Evolutionary conservation across 129 eudicot species (phyloP).

Genomic region (Centaurea solstitialis): DNA sequence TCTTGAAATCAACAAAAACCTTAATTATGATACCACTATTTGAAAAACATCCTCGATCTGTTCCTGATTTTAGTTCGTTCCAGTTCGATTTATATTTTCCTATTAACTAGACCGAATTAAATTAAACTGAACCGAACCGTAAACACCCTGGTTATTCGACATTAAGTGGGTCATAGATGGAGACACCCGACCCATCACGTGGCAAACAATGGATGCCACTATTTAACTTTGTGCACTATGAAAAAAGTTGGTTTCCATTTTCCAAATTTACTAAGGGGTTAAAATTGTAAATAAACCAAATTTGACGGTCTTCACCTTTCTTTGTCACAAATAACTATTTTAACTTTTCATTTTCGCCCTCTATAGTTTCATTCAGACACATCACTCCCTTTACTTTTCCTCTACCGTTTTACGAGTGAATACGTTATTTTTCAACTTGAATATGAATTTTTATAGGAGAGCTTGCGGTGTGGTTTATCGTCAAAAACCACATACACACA

Average conservation of each 20-base stretch:
- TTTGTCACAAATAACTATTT: neutral
- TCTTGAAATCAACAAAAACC: too few species aligned
- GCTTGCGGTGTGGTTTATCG: neutral
- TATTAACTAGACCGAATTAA: too few species aligned
- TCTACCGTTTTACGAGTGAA: neutral
- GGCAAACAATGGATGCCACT: neutral
- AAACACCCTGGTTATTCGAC: neutral
- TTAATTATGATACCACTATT: too few species aligned
- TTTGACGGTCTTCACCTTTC: neutral
- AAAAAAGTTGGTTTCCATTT: neutral
- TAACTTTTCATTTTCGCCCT: neutral
- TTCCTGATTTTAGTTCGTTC: too few species aligned
- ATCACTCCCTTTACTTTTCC: neutral
- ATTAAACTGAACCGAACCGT: too few species aligned
- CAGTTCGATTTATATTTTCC: too few species aligned
- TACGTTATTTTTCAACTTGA: neutral
- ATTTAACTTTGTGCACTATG: neutral
- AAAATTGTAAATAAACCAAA: neutral
- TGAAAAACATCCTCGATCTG: too few species aligned
- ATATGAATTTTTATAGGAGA: neutral
- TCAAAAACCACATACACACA: neutral
- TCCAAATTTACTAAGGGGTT: neutral
- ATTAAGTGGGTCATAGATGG: constrained; percentile 2
- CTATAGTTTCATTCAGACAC: neutral
- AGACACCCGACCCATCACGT: constrained; percentile 7